Percentiles rank a stretch among this genome's conserved stretches.
These are phyloP conservation scores for Wickerhamomyces xylosicus DNA, from an alignment of 805 yeast species.

Conservation along the genomic window DNA sequence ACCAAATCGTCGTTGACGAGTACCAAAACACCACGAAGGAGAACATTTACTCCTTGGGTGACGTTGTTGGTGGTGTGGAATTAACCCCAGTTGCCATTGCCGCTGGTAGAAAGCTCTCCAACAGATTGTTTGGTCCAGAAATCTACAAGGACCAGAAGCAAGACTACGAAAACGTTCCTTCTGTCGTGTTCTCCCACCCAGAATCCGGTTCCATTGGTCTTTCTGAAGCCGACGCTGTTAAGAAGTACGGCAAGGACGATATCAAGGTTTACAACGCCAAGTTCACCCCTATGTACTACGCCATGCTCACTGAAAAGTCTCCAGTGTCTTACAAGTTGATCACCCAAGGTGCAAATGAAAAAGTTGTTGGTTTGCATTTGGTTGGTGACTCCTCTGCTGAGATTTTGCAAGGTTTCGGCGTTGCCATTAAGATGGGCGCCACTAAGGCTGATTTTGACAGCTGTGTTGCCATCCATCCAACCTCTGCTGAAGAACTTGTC, in stretches of 20 bases:
- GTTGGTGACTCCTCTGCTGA: constrained; percentile 90
- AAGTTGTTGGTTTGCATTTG: constrained; percentile 90
- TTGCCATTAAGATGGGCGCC: constrained; percentile 98
- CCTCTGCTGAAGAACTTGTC: constrained; percentile 95
- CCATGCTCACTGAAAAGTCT: constrained; percentile 68
- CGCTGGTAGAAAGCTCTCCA: constrained; percentile 89
- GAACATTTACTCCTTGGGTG: constrained; percentile 81
- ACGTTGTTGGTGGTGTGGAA: constrained; percentile 86
- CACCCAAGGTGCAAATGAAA: constrained; percentile 71
- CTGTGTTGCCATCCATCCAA: constrained; percentile 98
- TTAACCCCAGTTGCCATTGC: constrained; percentile 98
- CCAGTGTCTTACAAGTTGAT: constrained; percentile 84
- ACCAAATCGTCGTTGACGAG: constrained; percentile 73
- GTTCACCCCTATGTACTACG: constrained; percentile 89
- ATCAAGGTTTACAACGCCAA: constrained; percentile 73
- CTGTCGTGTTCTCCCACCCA: constrained; percentile 97
- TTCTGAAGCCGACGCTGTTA: constrained; percentile 67
- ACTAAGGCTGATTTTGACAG: constrained; percentile 91
- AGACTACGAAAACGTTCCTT: constrained; percentile 81
- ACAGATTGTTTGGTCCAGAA: constrained; percentile 82
- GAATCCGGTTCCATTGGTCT: constrained; percentile 94
- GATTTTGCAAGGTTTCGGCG: constrained; percentile 96
- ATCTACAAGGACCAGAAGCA: constrained; percentile 63
- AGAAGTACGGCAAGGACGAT: constrained; percentile 68
- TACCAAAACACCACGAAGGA: constrained; percentile 71